phyloP scores from a whole-genome alignment of 148 eudicot genomes.

The Nyssa sinensis region DNA sequence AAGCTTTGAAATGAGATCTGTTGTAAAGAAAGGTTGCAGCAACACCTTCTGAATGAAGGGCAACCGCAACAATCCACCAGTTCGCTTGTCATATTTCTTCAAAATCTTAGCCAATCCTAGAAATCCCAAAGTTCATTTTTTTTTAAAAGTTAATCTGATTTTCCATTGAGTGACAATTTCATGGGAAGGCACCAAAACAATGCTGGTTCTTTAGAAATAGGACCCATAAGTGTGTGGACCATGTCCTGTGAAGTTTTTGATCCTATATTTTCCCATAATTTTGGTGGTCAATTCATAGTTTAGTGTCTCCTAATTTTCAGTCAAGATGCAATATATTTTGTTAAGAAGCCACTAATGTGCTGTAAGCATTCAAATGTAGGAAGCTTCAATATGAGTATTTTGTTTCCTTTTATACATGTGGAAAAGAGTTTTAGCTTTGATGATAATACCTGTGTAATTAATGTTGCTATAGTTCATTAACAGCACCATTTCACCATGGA shows the following conservation, averaged over 20 bases:
- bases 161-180: not conserved
- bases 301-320: too few relatives aligned
- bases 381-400: not conserved
- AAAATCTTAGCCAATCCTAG: slow-evolving; percentile 80
- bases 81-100: slow-evolving; percentile 83
- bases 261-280: too few relatives aligned
- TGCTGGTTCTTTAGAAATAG: not conserved
- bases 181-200: not conserved
- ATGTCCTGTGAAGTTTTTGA: too few relatives aligned
- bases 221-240: too few relatives aligned
- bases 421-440: too few relatives aligned
- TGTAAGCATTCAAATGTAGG: not conserved
- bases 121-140: not conserved
- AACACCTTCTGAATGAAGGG: slow-evolving; percentile 68
- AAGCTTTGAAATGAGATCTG: slow-evolving; percentile 65
- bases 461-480: slow-evolving; percentile 76
- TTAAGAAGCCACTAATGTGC: too few relatives aligned
- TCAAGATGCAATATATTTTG: too few relatives aligned
- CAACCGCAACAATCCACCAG: slow-evolving; percentile 55
- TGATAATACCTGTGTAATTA: slow-evolving; percentile 45
- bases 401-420: too few relatives aligned
- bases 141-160: not conserved
- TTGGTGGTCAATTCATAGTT: too few relatives aligned
- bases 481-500: slow-evolving; percentile 93
- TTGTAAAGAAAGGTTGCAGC: slow-evolving; percentile 72